These are phyloP conservation scores for Boletus smithii DNA, from an alignment of 1,284 basidiomycete species.

Conservation along the genomic window DNA sequence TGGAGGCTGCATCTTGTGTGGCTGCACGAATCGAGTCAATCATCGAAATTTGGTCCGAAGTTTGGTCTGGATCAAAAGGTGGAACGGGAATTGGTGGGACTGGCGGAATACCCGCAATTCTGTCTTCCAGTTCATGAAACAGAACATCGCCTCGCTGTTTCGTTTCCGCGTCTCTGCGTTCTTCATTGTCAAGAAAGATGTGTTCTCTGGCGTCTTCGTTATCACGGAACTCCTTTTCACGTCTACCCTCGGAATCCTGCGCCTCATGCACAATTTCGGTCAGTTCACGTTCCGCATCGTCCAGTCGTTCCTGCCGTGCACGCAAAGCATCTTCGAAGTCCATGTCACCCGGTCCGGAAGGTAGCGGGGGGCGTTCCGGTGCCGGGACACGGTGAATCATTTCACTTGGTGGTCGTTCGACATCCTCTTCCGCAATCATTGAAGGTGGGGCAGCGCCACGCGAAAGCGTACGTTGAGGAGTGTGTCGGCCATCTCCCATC, in stretches of 20 bases:
- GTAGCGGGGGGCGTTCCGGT: conserved; percentile 9
- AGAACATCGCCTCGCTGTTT: conserved; percentile 50
- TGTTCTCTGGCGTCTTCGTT: conserved; percentile 63
- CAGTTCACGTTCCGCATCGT: conserved; percentile 51
- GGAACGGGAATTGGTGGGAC: conserved; percentile 24
- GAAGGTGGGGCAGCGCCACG: conserved; percentile 16
- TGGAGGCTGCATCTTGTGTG: conserved; percentile 47
- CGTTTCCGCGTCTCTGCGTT: conserved; percentile 51
- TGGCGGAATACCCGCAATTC: conserved; percentile 28
- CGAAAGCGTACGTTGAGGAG: conserved; percentile 7
- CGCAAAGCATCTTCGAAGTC: conserved; percentile 49
- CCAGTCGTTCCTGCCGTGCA: conserved; percentile 51
- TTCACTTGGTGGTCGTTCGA: conserved; percentile 22
- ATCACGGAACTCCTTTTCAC: conserved; percentile 58
- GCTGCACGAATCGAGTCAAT: conserved; percentile 38
- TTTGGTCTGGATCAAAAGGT: conserved; percentile 18
- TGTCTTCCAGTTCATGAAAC: conserved; percentile 45
- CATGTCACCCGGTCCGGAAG: conserved; percentile 6
- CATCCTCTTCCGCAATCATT: conserved; percentile 19
- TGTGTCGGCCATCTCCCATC: background rate
- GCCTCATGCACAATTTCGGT: conserved; percentile 45
- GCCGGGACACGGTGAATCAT: conserved; percentile 26
- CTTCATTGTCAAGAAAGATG: conserved; percentile 58
- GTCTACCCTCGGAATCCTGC: conserved; percentile 54
- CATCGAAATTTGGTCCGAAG: conserved; percentile 33